These are phyloP conservation scores for Picochlorum sp. DNA, from an alignment of 139 green algal species.

Conservation along the genomic window DNA sequence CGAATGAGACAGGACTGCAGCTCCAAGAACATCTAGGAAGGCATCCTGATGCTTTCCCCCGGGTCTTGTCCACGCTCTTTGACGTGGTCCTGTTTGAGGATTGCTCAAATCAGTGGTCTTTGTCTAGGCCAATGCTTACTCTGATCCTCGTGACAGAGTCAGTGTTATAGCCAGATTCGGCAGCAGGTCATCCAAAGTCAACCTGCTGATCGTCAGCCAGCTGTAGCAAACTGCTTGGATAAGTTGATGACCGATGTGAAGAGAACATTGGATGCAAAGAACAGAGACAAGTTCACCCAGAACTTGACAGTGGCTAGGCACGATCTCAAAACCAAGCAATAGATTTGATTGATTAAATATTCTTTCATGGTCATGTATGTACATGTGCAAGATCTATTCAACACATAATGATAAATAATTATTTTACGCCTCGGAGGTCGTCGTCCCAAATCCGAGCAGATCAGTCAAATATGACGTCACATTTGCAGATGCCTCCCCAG, in stretches of 20 bases:
- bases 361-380: not conserved
- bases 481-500: not conserved
- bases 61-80: conserved; percentile 77
- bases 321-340: conserved; percentile 55
- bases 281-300: conserved; percentile 97
- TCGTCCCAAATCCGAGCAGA: conserved; percentile 2
- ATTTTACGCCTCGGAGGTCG: not conserved
- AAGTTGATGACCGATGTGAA: conserved; percentile 89
- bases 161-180: conserved; percentile 64
- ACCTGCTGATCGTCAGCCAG: conserved; percentile 46
- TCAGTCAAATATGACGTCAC: conserved; percentile 11
- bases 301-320: conserved; percentile 90
- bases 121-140: conserved; percentile 88
- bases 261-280: conserved; percentile 85
- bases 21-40: conserved; percentile 51
- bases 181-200: conserved; percentile 57
- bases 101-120: conserved; percentile 93
- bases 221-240: conserved; percentile 70
- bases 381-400: not conserved
- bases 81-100: conserved; percentile 98
- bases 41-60: conserved; percentile 53
- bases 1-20: conserved; percentile 32
- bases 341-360: not conserved
- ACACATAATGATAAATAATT: not conserved
- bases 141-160: conserved; percentile 92